Evolutionary conservation across 2,329 filamentous ascomycete genomes (phyloP), one percentile per base, ranked within the genome.

Genomic region (Aspergillus sp.): DNA sequence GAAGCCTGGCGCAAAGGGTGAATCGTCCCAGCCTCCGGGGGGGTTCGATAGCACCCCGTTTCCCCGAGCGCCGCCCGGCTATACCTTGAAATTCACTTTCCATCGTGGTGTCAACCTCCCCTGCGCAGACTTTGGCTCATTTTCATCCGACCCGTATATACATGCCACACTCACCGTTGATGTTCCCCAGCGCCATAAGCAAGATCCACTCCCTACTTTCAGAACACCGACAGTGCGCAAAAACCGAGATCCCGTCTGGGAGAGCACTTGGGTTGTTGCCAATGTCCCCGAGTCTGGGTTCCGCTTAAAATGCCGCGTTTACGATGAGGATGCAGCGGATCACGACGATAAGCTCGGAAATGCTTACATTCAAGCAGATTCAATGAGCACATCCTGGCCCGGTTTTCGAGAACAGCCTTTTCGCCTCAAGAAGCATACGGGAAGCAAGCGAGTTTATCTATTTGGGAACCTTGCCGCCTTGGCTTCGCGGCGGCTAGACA

Each of bases 271-370:
- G 94, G 84, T 92, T 23, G 89, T 98, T 25, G 92, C 91, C 63
- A 96, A 97, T 68, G 85, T 97, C 2, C 93, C 94, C 0, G 81
- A 88, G 0, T 87, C 85, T 0, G 93, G 93, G 4, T 96, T 97
- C 79, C 85, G 84, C 60, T 83, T 98, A 68, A 97, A 97, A 74
- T 92, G 91, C 64, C 86, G 91, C 57, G 79, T 98, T 19, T 96
- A 93, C 77, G 94, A 98, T 71, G 94, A 98, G 75, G 94, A 98
- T 77, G 87, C 89, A 38, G 87, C 89, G 1, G 91, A 97, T 74
- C 87, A 90, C 66, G 91, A 98, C 72, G 94, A 98, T 77, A 85
- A 92, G 28, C 83, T 98, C 22, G 94, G 94, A 11, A 96, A 95
- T 71, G 91, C 92, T 3, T 92, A 92, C 51, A 81, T 97, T 57